These are phyloP conservation scores for Tetrahymena malaccensis DNA, from an alignment of 73 alveolate genomes.

Conservation along the genomic window DNA sequence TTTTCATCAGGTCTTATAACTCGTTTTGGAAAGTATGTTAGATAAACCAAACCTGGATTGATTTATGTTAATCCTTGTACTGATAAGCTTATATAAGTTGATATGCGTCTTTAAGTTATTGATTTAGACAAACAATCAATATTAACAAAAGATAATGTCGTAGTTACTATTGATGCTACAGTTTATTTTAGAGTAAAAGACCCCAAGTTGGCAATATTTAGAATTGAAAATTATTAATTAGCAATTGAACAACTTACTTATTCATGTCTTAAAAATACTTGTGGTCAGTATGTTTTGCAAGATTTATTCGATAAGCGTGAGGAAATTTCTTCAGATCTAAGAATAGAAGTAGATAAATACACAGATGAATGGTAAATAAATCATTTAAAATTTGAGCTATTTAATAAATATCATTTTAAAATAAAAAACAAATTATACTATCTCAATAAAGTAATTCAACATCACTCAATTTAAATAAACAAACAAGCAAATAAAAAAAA, in stretches of 20 bases:
- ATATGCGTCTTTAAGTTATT: conserved; percentile 18
- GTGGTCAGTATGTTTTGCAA: conserved; percentile 16
- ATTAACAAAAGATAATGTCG: conserved; percentile 40
- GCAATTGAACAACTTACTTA: conserved; percentile 35
- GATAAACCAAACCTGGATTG: conserved; percentile 30
- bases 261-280: conserved; percentile 26
- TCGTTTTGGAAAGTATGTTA: conserved; percentile 37
- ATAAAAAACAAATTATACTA: too few species aligned
- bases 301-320: conserved; percentile 36
- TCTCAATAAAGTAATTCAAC: background rate
- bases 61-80: conserved; percentile 46
- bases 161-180: conserved; percentile 37
- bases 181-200: conserved; percentile 38
- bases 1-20: conserved; percentile 29
- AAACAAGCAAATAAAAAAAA: too few species aligned
- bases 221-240: conserved; percentile 31
- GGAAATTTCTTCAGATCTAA: conserved; percentile 20
- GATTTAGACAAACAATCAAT: conserved; percentile 30
- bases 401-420: background rate
- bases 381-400: too few species aligned
- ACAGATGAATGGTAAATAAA: conserved; percentile 16
- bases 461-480: too few species aligned
- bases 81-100: conserved; percentile 5
- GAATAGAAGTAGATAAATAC: conserved; percentile 32
- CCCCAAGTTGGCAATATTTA: conserved; percentile 27